Evolutionary conservation across 1,139 yeast species (phyloP).

Genomic region (Yamadazyma conglobata): DNA sequence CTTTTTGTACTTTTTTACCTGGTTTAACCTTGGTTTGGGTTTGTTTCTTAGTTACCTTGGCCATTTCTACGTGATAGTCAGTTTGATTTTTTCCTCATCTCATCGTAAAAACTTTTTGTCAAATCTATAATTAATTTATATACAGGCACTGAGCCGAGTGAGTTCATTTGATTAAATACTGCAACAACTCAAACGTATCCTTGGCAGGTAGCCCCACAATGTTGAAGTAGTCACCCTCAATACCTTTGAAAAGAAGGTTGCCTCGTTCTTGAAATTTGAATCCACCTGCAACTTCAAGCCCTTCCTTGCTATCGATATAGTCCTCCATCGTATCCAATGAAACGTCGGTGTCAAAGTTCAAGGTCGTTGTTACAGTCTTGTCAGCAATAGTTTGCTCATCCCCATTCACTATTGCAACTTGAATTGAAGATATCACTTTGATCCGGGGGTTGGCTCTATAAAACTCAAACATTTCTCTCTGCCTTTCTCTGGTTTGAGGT

Average conservation of each 20-base stretch:
- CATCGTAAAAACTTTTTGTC: slow-evolving; percentile 10
- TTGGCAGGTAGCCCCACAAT: slow-evolving; percentile 87
- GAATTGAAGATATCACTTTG: slow-evolving; percentile 67
- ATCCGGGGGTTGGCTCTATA: slow-evolving; percentile 45
- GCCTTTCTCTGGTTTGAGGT: slow-evolving; percentile 50
- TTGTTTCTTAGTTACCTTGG: slow-evolving; percentile 10
- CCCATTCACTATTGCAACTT: slow-evolving; percentile 36
- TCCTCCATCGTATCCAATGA: slow-evolving; percentile 52
- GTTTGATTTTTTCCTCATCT: slow-evolving; percentile 10
- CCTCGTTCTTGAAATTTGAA: slow-evolving; percentile 79
- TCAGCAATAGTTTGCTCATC: slow-evolving; percentile 6
- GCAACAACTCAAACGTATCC: slow-evolving; percentile 42
- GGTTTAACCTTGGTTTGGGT: slow-evolving; percentile 1
- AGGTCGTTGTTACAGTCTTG: slow-evolving; percentile 21
- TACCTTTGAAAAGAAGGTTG: slow-evolving; percentile 55
- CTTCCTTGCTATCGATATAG: slow-evolving; percentile 74
- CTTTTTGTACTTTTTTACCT: slow-evolving; percentile 18
- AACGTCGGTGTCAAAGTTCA: slow-evolving; percentile 31
- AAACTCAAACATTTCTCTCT: slow-evolving; percentile 44
- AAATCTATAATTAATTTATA: slow-evolving; percentile 1
- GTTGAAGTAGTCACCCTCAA: slow-evolving; percentile 80
- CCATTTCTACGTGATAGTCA: slow-evolving; percentile 10
- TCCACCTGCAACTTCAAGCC: slow-evolving; percentile 85
- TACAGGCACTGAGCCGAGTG: too few relatives aligned
- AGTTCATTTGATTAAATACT: too few relatives aligned